Evolutionary conservation across 352 stramenopile species (phyloP), one percentile per base, ranked within the genome.

Genomic region (Labyrinthula sp.): DNA sequence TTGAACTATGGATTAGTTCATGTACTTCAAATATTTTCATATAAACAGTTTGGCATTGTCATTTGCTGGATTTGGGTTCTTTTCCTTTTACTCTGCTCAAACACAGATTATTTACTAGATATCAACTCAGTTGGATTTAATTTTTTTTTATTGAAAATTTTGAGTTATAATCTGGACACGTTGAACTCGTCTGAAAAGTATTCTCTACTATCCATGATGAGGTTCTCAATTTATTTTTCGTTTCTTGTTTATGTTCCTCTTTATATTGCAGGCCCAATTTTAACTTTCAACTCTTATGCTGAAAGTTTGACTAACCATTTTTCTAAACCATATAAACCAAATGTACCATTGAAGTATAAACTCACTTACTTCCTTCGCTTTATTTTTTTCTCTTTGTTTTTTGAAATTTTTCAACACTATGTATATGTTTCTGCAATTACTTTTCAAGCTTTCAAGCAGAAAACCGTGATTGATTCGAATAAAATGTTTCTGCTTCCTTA

Each of bases 171-270:
- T n/a, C n/a, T n/a, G n/a, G n/a, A n/a, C n/a, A n/a, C n/a, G n/a
- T n/a, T n/a, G n/a, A n/a, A n/a, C n/a, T n/a, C n/a, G n/a, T n/a
- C n/a, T n/a, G n/a, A n/a, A n/a, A n/a, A n/a, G n/a, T n/a, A n/a
- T n/a, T n/a, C n/a, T n/a, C n/a, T n/a, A n/a, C n/a, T n/a, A n/a
- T n/a, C n/a, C n/a, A n/a, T n/a, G n/a, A n/a, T n/a, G n/a, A n/a
- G n/a, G n/a, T n/a, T n/a, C n/a, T n/a, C n/a, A n/a, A n/a, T n/a
- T n/a, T 66, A 29, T 45, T 9, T 75, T 4, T 29, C 40, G 10
- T 68, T 73, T 45, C 36, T 54, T 6, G 45, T 71, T 12, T 76
- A 75, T 45, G 46, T 65, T 15, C 67, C 67, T 9, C 46, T 76
- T 20, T 73, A 69, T 39, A 30, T 73, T 4, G 56, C 66, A 6